Base-by-base conservation (phyloP, 1,284 basidiomycete genomes). In the Xanthoconium separans region DNA sequence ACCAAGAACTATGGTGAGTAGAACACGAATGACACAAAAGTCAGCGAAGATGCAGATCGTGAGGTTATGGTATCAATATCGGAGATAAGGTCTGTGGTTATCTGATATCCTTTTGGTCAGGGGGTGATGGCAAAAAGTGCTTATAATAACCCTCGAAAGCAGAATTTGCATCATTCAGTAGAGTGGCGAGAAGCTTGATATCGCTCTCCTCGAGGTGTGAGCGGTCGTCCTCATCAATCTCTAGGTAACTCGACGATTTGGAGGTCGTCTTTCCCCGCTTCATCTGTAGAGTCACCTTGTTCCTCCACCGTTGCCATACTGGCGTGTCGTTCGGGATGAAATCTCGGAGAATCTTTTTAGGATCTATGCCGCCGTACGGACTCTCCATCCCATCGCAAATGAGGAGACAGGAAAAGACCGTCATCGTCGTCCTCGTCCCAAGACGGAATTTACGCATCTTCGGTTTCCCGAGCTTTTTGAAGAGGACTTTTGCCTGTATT, bases 301-400 rank as follows among this genome's bases (percentile, higher is more conserved):
- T 48, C 51, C 63, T 70, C 67, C 67, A 67, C 42, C 51, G 55
- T 40, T 51, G 50, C 65, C 69, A 68, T 33, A 70, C 67, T n/a
- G 52, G 42, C 0, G 65, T 70, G 16, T 69, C 57, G 10, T 68
- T 70, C 1, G 58, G 57, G 43, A 70, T 61, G n/a, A 68, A 63
- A 44, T 58, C 41, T 18, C 40, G 62, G 18, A 68, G 59, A 15
- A 70, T 56, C 3, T 50, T 54, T 22, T 10, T 45, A 11, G 61
- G 66, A 30, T 61, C 49, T 12, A 56, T 50, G 2, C 49, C 52
- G 1, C 27, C 49, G 9, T 58, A 54, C 18, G 55, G 49, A 41
- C 54, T 57, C 30, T 65, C 58, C 50, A 44, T 45, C 24, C 63
- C 58, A 20, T 66, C 48, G 18, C 58, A 65, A 8, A 70, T 30